Conservation (phyloP, 768 basidiomycete genomes). For the Serendipita indica region DNA sequence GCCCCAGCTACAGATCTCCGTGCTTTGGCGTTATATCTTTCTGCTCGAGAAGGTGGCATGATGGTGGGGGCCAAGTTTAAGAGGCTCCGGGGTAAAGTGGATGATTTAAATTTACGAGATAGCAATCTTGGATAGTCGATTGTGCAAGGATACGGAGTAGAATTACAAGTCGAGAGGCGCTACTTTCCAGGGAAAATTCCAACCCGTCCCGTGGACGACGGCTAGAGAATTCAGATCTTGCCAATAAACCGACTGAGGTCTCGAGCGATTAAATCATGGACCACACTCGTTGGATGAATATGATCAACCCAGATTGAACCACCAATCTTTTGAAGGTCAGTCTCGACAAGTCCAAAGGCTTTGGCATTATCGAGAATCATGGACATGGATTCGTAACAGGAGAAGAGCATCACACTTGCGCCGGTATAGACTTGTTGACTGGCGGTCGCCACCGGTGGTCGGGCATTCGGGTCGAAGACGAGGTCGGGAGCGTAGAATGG, state of each 20-base stretch:
- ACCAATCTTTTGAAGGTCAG: conserved; percentile 15
- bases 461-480: background rate
- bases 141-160: too few species aligned
- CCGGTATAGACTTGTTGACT: background rate
- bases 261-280: conserved; percentile 24
- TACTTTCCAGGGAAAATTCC: too few species aligned
- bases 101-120: too few species aligned
- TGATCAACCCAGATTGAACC: conserved; percentile 28
- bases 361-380: background rate
- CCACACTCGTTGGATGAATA: conserved; percentile 24
- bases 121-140: too few species aligned
- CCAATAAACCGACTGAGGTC: conserved; percentile 11
- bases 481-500: background rate
- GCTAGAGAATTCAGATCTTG: background rate
- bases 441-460: background rate
- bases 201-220: too few species aligned
- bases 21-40: conserved; percentile 49
- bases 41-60: conserved; percentile 10
- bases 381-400: background rate
- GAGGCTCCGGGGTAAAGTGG: too few species aligned
- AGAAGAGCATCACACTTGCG: conserved; percentile 2
- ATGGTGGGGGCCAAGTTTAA: background rate
- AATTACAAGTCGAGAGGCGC: too few species aligned
- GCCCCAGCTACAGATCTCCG: conserved; percentile 43
- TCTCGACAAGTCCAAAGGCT: background rate